phyloP scores from a whole-genome alignment of 306 rosid genomes.

The Bauhinia variegata region DNA sequence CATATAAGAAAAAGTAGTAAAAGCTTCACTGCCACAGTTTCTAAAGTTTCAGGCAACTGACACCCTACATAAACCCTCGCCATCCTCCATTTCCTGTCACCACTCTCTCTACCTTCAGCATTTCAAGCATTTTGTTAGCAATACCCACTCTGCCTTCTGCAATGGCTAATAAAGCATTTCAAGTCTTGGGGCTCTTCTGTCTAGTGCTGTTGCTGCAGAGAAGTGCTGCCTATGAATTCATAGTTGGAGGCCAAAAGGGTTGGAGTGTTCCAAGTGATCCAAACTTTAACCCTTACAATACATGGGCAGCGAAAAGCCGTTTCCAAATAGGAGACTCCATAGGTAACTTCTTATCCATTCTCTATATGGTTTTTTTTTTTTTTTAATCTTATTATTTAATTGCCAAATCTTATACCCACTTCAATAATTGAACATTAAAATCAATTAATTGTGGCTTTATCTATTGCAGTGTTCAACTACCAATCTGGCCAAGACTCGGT shows the following conservation, averaged over 20 bases:
- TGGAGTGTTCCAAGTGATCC: slow-evolving; percentile 70
- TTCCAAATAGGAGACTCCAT: slow-evolving; percentile 84
- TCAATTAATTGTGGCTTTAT: neutral
- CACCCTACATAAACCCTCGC: slow-evolving; percentile 72
- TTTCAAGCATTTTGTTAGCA: slow-evolving; percentile 32
- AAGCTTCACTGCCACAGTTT: slow-evolving; percentile 66
- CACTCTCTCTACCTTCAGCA: slow-evolving; percentile 27
- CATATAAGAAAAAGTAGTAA: slow-evolving; percentile 58
- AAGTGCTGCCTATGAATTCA: slow-evolving; percentile 56
- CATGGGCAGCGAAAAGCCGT: slow-evolving; percentile 78
- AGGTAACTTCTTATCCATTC: slow-evolving; percentile 44
- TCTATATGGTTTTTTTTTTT: neutral
- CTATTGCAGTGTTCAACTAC: slow-evolving; percentile 74
- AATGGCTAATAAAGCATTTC: slow-evolving; percentile 55
- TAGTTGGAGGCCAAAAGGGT: slow-evolving; percentile 70
- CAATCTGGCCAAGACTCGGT: slow-evolving; percentile 77
- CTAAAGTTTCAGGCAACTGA: slow-evolving; percentile 46
- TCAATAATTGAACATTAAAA: too few relatives aligned
- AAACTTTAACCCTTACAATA: slow-evolving; percentile 50
- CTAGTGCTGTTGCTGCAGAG: slow-evolving; percentile 52
- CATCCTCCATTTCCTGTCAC: slow-evolving; percentile 41
- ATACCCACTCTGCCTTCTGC: slow-evolving; percentile 21
- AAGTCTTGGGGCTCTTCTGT: slow-evolving; percentile 49
- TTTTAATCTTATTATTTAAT: neutral
- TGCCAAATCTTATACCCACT: neutral